Conservation (phyloP, 169 alveolate genomes). For the Perkinsus marinus region DNA sequence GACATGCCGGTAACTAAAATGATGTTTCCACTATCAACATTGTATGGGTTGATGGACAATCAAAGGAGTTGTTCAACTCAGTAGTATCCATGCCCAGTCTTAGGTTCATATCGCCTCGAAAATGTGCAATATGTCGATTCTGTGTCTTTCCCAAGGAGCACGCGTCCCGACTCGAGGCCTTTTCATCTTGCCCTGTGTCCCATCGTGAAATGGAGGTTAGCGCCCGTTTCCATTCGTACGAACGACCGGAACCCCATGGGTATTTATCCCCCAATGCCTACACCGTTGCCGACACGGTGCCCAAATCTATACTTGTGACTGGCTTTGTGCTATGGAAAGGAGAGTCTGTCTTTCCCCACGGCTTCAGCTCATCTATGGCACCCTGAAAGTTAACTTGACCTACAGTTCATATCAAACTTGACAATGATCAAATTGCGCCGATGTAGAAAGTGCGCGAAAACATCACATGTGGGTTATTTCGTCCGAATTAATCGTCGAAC, state of each 20-base stretch:
- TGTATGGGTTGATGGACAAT: too few relatives aligned
- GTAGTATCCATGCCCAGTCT: too few relatives aligned
- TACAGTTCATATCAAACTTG: not conserved
- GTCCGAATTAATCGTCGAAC: not conserved
- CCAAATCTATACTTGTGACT: not conserved
- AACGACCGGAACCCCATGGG: not conserved
- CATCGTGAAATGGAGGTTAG: not conserved
- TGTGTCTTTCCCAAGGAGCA: not conserved
- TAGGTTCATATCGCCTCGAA: too few relatives aligned
- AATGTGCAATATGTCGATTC: not conserved
- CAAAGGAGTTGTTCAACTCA: too few relatives aligned
- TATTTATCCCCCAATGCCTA: not conserved
- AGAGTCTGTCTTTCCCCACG: not conserved
- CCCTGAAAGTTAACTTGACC: not conserved
- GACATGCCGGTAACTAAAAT: not conserved
- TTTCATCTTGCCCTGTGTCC: not conserved
- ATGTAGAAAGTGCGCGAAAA: not conserved
- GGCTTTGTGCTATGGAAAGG: not conserved
- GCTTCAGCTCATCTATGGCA: not conserved
- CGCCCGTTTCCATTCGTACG: not conserved
- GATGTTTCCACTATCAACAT: not conserved
- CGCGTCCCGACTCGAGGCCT: not conserved
- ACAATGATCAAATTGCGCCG: not conserved
- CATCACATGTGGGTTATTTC: not conserved
- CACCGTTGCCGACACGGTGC: not conserved